phyloP scores from a whole-genome alignment of 2,329 filamentous ascomycete genomes.

The Ascomycota sp. region DNA sequence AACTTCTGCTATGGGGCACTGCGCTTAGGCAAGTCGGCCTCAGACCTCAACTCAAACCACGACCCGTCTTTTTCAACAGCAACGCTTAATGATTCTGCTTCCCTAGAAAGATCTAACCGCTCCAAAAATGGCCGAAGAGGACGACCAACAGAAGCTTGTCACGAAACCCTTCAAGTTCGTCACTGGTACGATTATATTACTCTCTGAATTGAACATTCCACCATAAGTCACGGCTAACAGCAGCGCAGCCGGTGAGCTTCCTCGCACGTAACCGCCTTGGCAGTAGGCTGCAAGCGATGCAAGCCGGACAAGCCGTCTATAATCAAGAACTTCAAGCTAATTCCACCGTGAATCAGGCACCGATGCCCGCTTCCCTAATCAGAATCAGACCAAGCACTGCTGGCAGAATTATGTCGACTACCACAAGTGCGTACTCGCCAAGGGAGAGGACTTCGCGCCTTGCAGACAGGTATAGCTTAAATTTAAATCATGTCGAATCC shows the following conservation, averaged over 20 bases:
- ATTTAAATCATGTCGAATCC: not conserved
- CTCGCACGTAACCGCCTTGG: slow-evolving; percentile 4
- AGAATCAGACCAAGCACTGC: slow-evolving; percentile 99
- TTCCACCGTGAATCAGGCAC: slow-evolving; percentile 41
- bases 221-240: slow-evolving; percentile 20
- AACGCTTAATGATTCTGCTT: not conserved
- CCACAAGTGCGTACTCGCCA: slow-evolving; percentile 97
- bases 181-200: slow-evolving; percentile 49
- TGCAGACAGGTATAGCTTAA: slow-evolving; percentile 63
- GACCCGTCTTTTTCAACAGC: too few relatives aligned
- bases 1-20: slow-evolving; percentile 10
- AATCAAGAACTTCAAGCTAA: slow-evolving; percentile 2
- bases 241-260: slow-evolving; percentile 22
- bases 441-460: slow-evolving; percentile 94
- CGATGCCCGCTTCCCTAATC: slow-evolving; percentile 96
- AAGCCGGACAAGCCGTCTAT: slow-evolving; percentile 7
- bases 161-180: slow-evolving; percentile 99
- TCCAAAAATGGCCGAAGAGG: slow-evolving; percentile 72
- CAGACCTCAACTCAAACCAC: too few relatives aligned
- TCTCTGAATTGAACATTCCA: slow-evolving; percentile 15
- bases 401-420: slow-evolving; percentile 99
- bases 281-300: slow-evolving; percentile 6
- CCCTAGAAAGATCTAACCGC: slow-evolving; percentile 9
- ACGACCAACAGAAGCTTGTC: slow-evolving; percentile 44
- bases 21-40: too few relatives aligned